Conservation (phyloP, 306 rosid species). For the Senna tora region DNA sequence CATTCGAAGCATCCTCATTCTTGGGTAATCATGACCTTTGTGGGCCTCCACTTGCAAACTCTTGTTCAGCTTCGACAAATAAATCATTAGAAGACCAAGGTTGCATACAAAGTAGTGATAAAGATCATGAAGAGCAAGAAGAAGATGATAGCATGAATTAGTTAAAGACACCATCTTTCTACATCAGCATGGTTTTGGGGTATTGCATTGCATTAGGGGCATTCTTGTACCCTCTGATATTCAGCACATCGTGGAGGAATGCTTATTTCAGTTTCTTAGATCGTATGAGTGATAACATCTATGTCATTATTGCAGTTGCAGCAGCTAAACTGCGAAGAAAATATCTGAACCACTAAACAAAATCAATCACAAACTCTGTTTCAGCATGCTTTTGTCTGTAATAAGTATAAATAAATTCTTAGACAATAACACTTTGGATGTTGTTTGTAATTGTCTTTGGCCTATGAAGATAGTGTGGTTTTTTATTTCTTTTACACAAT, state of each 20-base stretch:
- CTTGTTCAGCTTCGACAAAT: neutral
- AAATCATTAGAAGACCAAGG: neutral
- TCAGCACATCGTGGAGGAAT: slow-evolving; percentile 35
- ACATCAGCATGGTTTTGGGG: neutral
- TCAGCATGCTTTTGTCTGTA: too few species aligned
- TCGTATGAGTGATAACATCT: slow-evolving; percentile 13
- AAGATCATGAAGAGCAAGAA: neutral
- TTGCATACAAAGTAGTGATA: neutral
- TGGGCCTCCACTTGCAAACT: slow-evolving; percentile 2
- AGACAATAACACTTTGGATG: too few species aligned
- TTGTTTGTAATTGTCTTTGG: too few species aligned
- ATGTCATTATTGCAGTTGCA: slow-evolving; percentile 24
- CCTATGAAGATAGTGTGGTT: too few species aligned
- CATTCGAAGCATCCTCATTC: neutral
- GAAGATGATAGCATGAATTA: neutral
- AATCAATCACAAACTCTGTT: neutral
- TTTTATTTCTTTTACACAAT: too few species aligned
- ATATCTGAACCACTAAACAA: neutral
- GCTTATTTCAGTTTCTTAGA: slow-evolving; percentile 33
- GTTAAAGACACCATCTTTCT: neutral
- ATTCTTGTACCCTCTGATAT: slow-evolving; percentile 7
- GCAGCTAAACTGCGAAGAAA: slow-evolving; percentile 11
- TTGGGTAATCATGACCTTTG: slow-evolving; percentile 32
- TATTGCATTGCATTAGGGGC: slow-evolving; percentile 23
- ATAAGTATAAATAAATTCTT: too few species aligned